Evolutionary conservation across 768 basidiomycete species (phyloP), one percentile per base, ranked within the genome.

Genomic region (Leccinum longicurvipes): DNA sequence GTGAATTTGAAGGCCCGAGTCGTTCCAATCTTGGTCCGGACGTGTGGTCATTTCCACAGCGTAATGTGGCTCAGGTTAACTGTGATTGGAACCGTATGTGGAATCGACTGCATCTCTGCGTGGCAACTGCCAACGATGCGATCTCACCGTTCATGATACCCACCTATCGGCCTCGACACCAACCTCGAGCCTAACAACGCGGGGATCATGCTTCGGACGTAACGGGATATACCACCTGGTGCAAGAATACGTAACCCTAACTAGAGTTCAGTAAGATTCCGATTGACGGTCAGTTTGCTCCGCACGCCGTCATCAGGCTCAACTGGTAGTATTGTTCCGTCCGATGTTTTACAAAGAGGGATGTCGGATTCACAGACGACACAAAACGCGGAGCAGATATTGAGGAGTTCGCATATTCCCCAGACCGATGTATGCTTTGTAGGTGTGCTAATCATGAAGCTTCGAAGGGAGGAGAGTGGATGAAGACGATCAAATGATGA

Each of bases 401-500:
- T 11, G 55, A 68, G n/a, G 49, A 67, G 9, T 67, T 66, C 11
- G 66, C 66, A 23, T 3, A 34, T 24, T n/a, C 25, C 25, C 12
- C 31, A n/a, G 24, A 21, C n/a, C 31, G 27, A 23, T 51, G 7
- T 25, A 24, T 6, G 25, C 11, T n/a, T 12, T 41, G 31, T 55
- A 83, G 80, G 2, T 73, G 76, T 53, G 77, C 77, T 11, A 73
- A 79, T 59, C 63, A 76, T 3, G 79, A 29, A 81, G 74, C 72
- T 0, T 63, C 73, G 46, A 69, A 75, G 56, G 70, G 83, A 56
- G 72, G 77, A 48, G 69, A 75, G 56, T 85, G 29, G 75, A 84
- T 61, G 70, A 74, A 28, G 82, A 89, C 66, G 83, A 84, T 1
- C 82, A 86, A 63, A 59, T 82, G 24, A 68, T 74, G 8, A 77